Evolutionary conservation across 495 filamentous ascomycete species (phyloP).

Genomic region (Xylaria castorea): DNA sequence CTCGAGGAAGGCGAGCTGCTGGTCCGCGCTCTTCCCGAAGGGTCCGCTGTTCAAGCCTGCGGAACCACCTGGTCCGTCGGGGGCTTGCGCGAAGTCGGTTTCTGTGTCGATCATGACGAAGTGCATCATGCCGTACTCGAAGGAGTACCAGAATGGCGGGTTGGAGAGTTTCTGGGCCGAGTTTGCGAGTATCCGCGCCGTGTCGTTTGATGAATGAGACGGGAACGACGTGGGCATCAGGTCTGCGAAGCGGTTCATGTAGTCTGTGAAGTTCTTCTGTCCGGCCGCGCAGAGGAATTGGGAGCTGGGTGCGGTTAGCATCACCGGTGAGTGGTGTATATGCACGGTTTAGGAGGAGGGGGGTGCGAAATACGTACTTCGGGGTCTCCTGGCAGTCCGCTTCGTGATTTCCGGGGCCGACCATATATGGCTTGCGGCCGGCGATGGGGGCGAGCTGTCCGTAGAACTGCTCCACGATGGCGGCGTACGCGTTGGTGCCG

Average conservation of each 20-base stretch:
- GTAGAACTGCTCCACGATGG: slow-evolving; percentile 54
- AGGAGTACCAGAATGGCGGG: slow-evolving; percentile 70
- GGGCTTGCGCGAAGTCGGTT: slow-evolving; percentile 57
- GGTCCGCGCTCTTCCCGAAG: slow-evolving; percentile 49
- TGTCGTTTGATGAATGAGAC: slow-evolving; percentile 50
- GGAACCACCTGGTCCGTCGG: slow-evolving; percentile 53
- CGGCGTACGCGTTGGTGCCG: slow-evolving; percentile 50
- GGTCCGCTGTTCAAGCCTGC: slow-evolving; percentile 57
- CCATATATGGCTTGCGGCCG: slow-evolving; percentile 53
- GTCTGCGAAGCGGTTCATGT: slow-evolving; percentile 60
- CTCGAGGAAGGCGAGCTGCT: slow-evolving; percentile 55
- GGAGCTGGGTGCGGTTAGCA: slow-evolving; percentile 29
- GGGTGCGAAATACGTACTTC: slow-evolving; percentile 1
- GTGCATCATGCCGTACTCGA: slow-evolving; percentile 68
- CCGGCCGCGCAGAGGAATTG: slow-evolving; percentile 58
- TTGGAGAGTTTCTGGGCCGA: slow-evolving; percentile 57
- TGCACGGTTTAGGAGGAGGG: neutral
- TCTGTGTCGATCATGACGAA: slow-evolving; percentile 64
- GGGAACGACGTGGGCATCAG: slow-evolving; percentile 58
- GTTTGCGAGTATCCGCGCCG: slow-evolving; percentile 53
- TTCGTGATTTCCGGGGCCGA: slow-evolving; percentile 54
- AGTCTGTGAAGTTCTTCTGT: slow-evolving; percentile 68
- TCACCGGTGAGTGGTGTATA: neutral
- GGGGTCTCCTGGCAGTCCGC: slow-evolving; percentile 52
- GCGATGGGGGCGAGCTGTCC: slow-evolving; percentile 51